Evolutionary conservation across 2,329 filamentous ascomycete species (phyloP), one percentile per base, ranked within the genome.

Genomic region (Epichloe sibirici): DNA sequence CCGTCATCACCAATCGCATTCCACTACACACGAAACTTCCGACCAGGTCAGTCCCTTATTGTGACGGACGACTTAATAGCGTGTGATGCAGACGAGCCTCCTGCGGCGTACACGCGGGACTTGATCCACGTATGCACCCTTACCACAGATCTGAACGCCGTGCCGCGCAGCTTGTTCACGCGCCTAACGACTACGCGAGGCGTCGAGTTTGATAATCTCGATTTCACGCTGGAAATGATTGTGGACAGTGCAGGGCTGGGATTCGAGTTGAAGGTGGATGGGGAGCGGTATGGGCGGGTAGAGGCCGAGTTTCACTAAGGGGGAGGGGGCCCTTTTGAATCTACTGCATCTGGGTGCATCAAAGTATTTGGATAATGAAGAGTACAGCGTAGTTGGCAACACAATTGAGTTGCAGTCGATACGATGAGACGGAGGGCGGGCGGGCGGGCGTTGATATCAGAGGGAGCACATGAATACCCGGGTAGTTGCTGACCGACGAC

Each of bases 1-100:
- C 83, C 86, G n/a, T 72, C 81, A 1, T 75, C 79, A 1, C 86
- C 87, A 0, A 84, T 90, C 54, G 85, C 85, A 2, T 90, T 91
- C 69, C 86, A 90, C 71, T 91, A 90, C 69, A 90, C 87, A 3
- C 83, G 87, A 56, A 91, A 90, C 67, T 91, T 91, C 70, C 80
- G 86, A 1, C 85, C 86, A 0, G 83, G 85, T 0, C 87, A 90
- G 66, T 86, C 83, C 0, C 76, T 90, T 6, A 69, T 88, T 4
- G 87, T 91, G 5, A 86, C 87, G 49, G 87, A 91, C 66, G 86
- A 91, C 61, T 71, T 91, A 39, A 88, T 90, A 55, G 85, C 84
- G 4, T 88, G 83, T 60, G 85, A 87, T 53, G 76, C 78, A 3
- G 85, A 90, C 56, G 74, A 75, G 50, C 83, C 82, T 5, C 85